A percentile compares a stretch with the other conserved stretches of the same genome.
These are phyloP conservation scores for Camelina sativa DNA, from an alignment of 345 rosid genomes.

Conservation along the genomic window DNA sequence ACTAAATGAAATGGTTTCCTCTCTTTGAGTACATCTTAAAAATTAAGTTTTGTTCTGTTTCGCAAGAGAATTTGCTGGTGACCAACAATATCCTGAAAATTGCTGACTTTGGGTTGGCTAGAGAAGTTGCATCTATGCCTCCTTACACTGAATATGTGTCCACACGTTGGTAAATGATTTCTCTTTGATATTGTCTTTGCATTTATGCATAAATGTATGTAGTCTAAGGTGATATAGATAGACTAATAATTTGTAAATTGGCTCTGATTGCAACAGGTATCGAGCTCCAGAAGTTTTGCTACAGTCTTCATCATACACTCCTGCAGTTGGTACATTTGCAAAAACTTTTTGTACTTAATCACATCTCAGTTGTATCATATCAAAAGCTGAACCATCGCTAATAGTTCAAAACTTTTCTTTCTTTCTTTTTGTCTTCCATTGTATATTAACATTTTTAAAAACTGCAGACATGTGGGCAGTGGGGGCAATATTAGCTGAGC, in stretches of 20 bases:
- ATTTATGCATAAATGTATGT: background rate
- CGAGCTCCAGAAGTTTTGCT: conserved; percentile 96
- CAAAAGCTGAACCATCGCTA: background rate
- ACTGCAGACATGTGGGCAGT: conserved; percentile 96
- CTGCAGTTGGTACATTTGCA: conserved; percentile 72
- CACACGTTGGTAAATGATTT: conserved; percentile 74
- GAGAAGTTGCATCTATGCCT: conserved; percentile 89
- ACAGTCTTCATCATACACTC: conserved; percentile 82
- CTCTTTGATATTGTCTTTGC: background rate
- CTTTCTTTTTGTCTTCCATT: background rate
- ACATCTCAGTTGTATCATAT: background rate
- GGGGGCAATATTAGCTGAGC: conserved; percentile 93
- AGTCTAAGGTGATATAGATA: background rate
- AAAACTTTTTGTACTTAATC: conserved; percentile 5
- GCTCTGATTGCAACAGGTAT: conserved; percentile 57
- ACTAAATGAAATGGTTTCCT: background rate
- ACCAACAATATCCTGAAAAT: conserved; percentile 76
- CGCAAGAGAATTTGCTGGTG: conserved; percentile 85
- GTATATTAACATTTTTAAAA: conserved; percentile 28
- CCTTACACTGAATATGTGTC: conserved; percentile 99
- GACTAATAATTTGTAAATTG: background rate
- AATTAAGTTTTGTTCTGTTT: conserved; percentile 10
- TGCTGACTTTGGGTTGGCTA: conserved; percentile 96
- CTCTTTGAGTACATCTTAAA: conserved; percentile 18
- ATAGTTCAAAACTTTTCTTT: background rate